Conservation (phyloP, 1,284 basidiomycete species). For the Boletus hoseneyae region DNA sequence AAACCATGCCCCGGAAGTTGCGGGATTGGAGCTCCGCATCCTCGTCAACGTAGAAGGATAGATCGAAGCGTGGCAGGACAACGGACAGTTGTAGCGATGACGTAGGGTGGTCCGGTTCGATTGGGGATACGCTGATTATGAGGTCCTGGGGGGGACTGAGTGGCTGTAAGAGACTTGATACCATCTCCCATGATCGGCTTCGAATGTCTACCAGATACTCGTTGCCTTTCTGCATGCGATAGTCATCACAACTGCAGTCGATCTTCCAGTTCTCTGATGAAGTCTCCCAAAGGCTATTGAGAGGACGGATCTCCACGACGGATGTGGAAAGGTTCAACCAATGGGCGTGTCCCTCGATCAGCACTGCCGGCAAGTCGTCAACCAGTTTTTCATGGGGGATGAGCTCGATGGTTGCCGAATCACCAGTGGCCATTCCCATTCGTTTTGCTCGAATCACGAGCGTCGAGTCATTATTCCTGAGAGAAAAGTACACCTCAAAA, state of each 20-base stretch:
- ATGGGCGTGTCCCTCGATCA: conserved; percentile 35
- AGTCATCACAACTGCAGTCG: no score
- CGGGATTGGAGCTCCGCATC: not conserved
- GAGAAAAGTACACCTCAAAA: conserved; percentile 25
- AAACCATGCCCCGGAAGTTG: conserved; percentile 20
- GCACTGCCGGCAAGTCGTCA: conserved; percentile 36
- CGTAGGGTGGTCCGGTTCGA: conserved; percentile 6
- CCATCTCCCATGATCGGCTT: no score
- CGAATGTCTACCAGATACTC: not conserved
- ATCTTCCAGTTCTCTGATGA: no score
- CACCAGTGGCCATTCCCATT: not conserved
- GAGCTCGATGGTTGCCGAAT: conserved; percentile 30
- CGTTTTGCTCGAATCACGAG: not conserved
- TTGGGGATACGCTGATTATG: conserved; percentile 12
- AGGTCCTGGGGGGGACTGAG: conserved; percentile 6
- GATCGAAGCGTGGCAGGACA: no score
- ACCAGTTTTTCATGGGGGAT: conserved; percentile 35
- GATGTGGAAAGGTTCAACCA: conserved; percentile 35
- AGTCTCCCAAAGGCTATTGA: no score
- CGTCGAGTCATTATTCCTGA: conserved; percentile 12
- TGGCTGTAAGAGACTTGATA: no score
- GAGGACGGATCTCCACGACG: no score
- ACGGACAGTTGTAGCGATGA: not conserved
- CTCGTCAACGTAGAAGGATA: conserved; percentile 14
- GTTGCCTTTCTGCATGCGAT: no score